These are phyloP conservation scores for Irpex sp. DNA, from an alignment of 1,284 basidiomycete species.

Conservation along the genomic window DNA sequence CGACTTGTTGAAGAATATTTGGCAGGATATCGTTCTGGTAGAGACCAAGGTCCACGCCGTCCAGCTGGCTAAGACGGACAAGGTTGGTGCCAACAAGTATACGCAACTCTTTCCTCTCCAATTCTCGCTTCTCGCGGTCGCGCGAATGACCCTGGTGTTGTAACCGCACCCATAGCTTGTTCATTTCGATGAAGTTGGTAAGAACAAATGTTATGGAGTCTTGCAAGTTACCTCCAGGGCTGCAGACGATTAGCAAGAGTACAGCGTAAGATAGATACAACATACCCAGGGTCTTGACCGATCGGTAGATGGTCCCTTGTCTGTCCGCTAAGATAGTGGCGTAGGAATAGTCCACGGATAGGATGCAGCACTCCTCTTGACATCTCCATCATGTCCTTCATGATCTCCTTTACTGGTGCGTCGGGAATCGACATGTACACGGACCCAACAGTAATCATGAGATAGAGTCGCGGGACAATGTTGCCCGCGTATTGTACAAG, in stretches of 20 bases:
- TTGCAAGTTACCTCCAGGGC: slow-evolving; percentile 83
- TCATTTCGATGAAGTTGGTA: slow-evolving; percentile 98
- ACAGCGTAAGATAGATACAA: slow-evolving; percentile 11
- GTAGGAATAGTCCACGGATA: slow-evolving; percentile 86
- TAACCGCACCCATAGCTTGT: slow-evolving; percentile 96
- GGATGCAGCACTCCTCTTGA: slow-evolving; percentile 92
- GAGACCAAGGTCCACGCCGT: slow-evolving; percentile 90
- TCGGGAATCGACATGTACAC: slow-evolving; percentile 97
- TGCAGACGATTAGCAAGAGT: slow-evolving; percentile 28
- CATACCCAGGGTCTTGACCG: slow-evolving; percentile 80
- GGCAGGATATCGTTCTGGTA: slow-evolving; percentile 85
- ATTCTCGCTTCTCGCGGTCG: slow-evolving; percentile 92
- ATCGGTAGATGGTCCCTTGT: slow-evolving; percentile 91
- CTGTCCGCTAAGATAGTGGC: slow-evolving; percentile 94
- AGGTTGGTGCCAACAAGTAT: slow-evolving; percentile 96
- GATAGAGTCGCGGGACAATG: slow-evolving; percentile 91
- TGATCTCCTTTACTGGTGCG: slow-evolving; percentile 94
- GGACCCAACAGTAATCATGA: slow-evolving; percentile 97
- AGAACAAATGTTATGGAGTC: slow-evolving; percentile 93
- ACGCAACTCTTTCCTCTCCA: slow-evolving; percentile 89
- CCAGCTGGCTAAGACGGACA: slow-evolving; percentile 87
- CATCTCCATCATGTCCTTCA: slow-evolving; percentile 99
- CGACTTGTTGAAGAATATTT: slow-evolving; percentile 90
- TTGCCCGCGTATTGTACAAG: slow-evolving; percentile 96
- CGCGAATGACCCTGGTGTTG: slow-evolving; percentile 95